Evolutionary conservation across 2,329 filamentous ascomycete species (phyloP).

Genomic region (Phoma sp.): DNA sequence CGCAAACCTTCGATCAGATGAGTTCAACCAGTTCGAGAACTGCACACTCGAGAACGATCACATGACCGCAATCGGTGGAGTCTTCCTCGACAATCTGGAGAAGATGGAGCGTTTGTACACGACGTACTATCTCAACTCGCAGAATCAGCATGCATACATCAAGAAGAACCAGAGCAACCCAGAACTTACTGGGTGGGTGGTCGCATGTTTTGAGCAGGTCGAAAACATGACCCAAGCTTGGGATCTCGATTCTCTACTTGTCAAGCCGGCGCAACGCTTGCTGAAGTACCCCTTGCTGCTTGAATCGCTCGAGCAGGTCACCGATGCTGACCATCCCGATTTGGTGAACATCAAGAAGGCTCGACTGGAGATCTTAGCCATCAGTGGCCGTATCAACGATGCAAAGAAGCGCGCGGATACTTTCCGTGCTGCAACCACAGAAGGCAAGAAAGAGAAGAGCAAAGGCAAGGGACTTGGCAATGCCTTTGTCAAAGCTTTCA

Average conservation of each 20-base stretch:
- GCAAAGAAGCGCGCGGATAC: conserved; percentile 94
- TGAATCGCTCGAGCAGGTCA: conserved; percentile 78
- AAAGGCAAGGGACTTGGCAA: conserved; percentile 64
- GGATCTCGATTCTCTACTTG: conserved; percentile 93
- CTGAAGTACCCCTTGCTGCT: conserved; percentile 93
- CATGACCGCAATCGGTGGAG: conserved; percentile 65
- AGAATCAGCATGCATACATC: conserved; percentile 68
- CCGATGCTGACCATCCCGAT: conserved; percentile 84
- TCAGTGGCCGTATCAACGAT: conserved; percentile 81
- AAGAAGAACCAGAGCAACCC: conserved; percentile 61
- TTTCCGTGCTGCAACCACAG: conserved; percentile 58
- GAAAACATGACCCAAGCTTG: conserved; percentile 92
- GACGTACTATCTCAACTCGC: conserved; percentile 70
- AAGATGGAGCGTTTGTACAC: conserved; percentile 71
- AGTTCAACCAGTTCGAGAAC: conserved; percentile 40
- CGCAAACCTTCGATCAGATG: conserved; percentile 25
- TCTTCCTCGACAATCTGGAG: conserved; percentile 63
- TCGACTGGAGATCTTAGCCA: conserved; percentile 70
- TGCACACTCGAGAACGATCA: conserved; percentile 60
- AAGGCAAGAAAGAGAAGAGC: conserved; percentile 47
- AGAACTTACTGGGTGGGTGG: conserved; percentile 79
- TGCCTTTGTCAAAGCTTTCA: conserved; percentile 84
- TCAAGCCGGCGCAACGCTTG: conserved; percentile 95
- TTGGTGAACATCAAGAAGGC: conserved; percentile 73
- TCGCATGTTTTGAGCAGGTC: conserved; percentile 90